Conservation (phyloP, 805 yeast genomes). For the Metschnikowia similis region DNA sequence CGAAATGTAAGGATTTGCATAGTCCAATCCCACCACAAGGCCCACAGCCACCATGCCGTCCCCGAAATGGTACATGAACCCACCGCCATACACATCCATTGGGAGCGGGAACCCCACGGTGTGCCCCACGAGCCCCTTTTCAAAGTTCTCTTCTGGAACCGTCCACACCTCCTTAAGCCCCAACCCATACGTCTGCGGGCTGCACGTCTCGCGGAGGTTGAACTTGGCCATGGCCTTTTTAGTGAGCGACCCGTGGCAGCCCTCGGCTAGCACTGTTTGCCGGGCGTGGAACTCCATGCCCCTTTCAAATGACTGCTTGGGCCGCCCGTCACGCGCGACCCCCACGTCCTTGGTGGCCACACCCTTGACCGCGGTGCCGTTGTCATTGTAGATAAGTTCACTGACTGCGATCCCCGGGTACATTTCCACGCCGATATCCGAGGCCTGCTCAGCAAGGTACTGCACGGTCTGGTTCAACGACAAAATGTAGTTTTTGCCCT, state of each 20-base stretch:
- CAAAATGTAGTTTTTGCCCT: conserved; percentile 78
- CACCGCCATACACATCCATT: conserved; percentile 84
- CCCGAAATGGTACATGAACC: conserved; percentile 95
- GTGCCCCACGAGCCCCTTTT: conserved; percentile 78
- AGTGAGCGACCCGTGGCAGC: conserved; percentile 94
- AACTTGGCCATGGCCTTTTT: conserved; percentile 70
- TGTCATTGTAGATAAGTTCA: conserved; percentile 60
- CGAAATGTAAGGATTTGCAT: conserved; percentile 88
- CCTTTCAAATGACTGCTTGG: conserved; percentile 81
- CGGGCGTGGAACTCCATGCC: conserved; percentile 97
- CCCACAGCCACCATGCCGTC: conserved; percentile 90
- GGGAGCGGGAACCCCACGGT: conserved; percentile 84
- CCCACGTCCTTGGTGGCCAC: conserved; percentile 96
- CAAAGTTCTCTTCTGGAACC: conserved; percentile 75
- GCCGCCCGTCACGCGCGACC: conserved; percentile 64
- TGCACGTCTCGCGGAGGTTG: conserved; percentile 58
- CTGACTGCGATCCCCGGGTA: conserved; percentile 88
- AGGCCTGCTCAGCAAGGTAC: conserved; percentile 83
- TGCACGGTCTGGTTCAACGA: conserved; percentile 78
- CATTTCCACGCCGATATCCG: conserved; percentile 87
- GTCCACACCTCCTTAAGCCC: conserved; percentile 99
- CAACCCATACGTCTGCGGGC: conserved; percentile 88
- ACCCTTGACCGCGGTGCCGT: conserved; percentile 62
- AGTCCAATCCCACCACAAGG: conserved; percentile 91
- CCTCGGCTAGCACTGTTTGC: conserved; percentile 88